Conservation (phyloP, 1,284 basidiomycete species). For the Heterobasidion annosum region DNA sequence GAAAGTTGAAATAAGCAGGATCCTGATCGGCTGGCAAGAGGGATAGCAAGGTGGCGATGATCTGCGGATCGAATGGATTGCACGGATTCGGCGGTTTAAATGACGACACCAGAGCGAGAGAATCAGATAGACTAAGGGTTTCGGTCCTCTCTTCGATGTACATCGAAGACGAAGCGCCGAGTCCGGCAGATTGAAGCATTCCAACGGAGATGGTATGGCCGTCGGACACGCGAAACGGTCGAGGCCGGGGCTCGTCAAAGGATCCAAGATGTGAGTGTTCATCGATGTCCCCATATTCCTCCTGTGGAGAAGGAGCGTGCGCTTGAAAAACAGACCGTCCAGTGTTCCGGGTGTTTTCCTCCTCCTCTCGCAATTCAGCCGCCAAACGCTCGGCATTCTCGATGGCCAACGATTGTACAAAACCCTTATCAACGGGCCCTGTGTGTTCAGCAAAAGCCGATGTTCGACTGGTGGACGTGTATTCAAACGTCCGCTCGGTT, state of each 20-base stretch:
- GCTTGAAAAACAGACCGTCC: neutral
- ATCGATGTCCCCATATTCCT: neutral
- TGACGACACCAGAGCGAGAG: slow-evolving; percentile 46
- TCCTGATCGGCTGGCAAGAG: slow-evolving; percentile 49
- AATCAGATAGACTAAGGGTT: slow-evolving; percentile 53
- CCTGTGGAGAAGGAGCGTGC: neutral
- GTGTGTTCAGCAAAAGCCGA: slow-evolving; percentile 26
- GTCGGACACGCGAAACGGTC: slow-evolving; percentile 11
- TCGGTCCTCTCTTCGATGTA: slow-evolving; percentile 46
- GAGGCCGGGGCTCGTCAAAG: slow-evolving; percentile 4
- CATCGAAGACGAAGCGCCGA: neutral
- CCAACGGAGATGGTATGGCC: slow-evolving; percentile 9
- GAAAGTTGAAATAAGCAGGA: slow-evolving; percentile 59
- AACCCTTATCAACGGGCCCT: slow-evolving; percentile 9
- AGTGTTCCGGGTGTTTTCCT: slow-evolving; percentile 3
- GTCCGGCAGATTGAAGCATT: neutral
- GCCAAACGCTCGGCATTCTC: slow-evolving; percentile 44
- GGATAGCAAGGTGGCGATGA: slow-evolving; percentile 60
- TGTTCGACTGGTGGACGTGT: slow-evolving; percentile 54
- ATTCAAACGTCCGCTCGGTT: slow-evolving; percentile 87
- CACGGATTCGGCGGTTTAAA: slow-evolving; percentile 82
- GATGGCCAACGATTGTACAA: slow-evolving; percentile 36
- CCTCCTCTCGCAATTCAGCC: slow-evolving; percentile 29
- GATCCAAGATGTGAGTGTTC: slow-evolving; percentile 3
- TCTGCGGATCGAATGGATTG: slow-evolving; percentile 72